Percentiles rank a stretch among this genome's conserved stretches.
Conservation (phyloP, 2,329 filamentous ascomycete genomes). For the Ilyonectria sp. region DNA sequence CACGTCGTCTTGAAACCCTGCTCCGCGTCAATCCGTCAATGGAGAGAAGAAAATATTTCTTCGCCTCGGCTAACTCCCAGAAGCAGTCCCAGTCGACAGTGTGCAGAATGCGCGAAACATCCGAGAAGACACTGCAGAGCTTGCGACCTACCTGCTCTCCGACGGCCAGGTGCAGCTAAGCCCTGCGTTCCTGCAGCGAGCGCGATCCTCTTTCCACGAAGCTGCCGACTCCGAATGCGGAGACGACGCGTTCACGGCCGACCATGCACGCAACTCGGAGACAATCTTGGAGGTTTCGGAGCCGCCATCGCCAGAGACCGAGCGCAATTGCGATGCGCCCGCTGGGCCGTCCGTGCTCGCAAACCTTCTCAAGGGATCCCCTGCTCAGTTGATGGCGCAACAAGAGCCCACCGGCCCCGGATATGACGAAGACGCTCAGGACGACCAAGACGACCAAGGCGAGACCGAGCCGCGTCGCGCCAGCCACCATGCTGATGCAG, state of each 20-base stretch:
- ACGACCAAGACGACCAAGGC: constrained; percentile 20
- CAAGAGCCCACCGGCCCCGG: constrained; percentile 30
- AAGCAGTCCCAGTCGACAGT: constrained; percentile 72
- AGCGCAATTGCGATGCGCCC: constrained; percentile 37
- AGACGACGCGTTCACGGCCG: constrained; percentile 41
- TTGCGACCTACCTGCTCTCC: constrained; percentile 86
- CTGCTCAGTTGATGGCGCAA: constrained; percentile 56
- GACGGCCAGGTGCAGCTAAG: constrained; percentile 66
- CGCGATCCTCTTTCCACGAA: constrained; percentile 50
- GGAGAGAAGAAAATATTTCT: background rate
- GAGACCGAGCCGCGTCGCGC: constrained; percentile 29
- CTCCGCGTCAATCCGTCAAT: background rate
- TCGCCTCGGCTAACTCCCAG: constrained; percentile 7
- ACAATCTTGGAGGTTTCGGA: constrained; percentile 76
- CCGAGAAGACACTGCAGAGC: constrained; percentile 88
- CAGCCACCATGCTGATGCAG: constrained; percentile 34
- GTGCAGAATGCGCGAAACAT: constrained; percentile 84
- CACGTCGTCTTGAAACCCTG: constrained; percentile 1
- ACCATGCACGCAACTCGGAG: constrained; percentile 55
- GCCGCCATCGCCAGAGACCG: constrained; percentile 48
- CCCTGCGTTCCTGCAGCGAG: constrained; percentile 62
- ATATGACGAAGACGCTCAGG: constrained; percentile 12
- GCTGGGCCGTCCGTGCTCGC: constrained; percentile 61
- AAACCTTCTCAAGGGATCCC: constrained; percentile 65
- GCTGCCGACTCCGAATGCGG: constrained; percentile 42